Evolutionary conservation across 2,329 filamentous ascomycete species (phyloP).

Genomic region (Talaromyces sp.): DNA sequence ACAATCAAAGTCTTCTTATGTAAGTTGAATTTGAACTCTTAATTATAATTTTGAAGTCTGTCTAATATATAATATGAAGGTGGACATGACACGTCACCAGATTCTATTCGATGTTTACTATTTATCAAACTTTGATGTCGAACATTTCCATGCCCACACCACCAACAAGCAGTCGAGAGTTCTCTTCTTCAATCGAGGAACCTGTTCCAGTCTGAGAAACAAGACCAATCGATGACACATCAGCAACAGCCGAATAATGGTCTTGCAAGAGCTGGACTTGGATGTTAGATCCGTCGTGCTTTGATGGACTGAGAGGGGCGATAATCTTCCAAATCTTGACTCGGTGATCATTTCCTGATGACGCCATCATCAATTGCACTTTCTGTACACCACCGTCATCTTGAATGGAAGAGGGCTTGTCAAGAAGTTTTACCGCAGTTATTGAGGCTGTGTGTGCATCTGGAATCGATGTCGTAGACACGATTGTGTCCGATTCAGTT

Average conservation of each 20-base stretch:
- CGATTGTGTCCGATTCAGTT: slow-evolving; percentile 15
- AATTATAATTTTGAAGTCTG: too few relatives aligned
- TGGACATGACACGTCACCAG: too few relatives aligned
- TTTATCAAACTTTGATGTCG: background rate
- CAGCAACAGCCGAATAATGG: slow-evolving; percentile 55
- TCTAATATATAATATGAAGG: too few relatives aligned
- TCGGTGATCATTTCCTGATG: slow-evolving; percentile 51
- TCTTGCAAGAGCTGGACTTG: slow-evolving; percentile 31
- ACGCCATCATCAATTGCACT: slow-evolving; percentile 32
- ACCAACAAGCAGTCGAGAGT: slow-evolving; percentile 43
- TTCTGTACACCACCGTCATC: slow-evolving; percentile 2
- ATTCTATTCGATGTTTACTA: background rate
- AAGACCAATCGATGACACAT: slow-evolving; percentile 56
- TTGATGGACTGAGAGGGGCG: slow-evolving; percentile 31
- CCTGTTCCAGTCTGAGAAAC: background rate
- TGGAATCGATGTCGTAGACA: slow-evolving; percentile 40
- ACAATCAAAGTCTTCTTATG: too few relatives aligned
- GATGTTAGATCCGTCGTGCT: slow-evolving; percentile 24
- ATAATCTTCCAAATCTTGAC: slow-evolving; percentile 47
- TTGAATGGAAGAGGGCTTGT: background rate
- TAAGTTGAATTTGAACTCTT: too few relatives aligned
- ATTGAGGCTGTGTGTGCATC: slow-evolving; percentile 51
- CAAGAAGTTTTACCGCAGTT: slow-evolving; percentile 42
- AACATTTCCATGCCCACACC: slow-evolving; percentile 49
- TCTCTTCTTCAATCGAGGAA: slow-evolving; percentile 18